These are phyloP conservation scores for Botryotinia globosa DNA, from an alignment of 2,329 filamentous ascomycete genomes.

Conservation along the genomic window DNA sequence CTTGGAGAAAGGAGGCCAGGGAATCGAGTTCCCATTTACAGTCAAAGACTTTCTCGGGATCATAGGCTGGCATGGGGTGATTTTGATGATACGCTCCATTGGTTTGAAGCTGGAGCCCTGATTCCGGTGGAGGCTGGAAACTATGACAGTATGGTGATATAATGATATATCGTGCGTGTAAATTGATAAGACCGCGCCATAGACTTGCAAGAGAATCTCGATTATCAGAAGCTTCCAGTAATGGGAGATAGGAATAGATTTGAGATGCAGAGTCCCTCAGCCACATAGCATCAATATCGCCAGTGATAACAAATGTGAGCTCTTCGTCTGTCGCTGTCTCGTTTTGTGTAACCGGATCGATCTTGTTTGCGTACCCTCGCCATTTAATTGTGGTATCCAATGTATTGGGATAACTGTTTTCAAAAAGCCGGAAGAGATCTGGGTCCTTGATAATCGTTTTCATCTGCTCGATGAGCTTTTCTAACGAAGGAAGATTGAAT, in stretches of 20 bases:
- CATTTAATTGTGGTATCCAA: slow-evolving; percentile 70
- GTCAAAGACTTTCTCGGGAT: slow-evolving; percentile 73
- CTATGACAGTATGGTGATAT: slow-evolving; percentile 83
- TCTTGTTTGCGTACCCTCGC: slow-evolving; percentile 57
- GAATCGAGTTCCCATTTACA: slow-evolving; percentile 97
- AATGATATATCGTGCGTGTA: slow-evolving; percentile 65
- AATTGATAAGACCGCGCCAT: slow-evolving; percentile 68
- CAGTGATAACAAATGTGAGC: slow-evolving; percentile 57
- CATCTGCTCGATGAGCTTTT: slow-evolving; percentile 70
- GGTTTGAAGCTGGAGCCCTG: slow-evolving; percentile 55
- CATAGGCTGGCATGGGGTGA: slow-evolving; percentile 66
- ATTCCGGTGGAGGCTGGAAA: slow-evolving; percentile 81
- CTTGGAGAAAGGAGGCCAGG: slow-evolving; percentile 77
- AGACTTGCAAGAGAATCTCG: slow-evolving; percentile 61
- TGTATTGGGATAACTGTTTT: slow-evolving; percentile 73
- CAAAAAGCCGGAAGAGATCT: slow-evolving; percentile 67
- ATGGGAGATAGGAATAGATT: slow-evolving; percentile 64
- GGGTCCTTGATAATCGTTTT: slow-evolving; percentile 69
- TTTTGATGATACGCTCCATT: slow-evolving; percentile 61
- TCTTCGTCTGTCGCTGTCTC: slow-evolving; percentile 52
- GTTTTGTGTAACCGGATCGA: slow-evolving; percentile 33
- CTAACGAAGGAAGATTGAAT: slow-evolving; percentile 72
- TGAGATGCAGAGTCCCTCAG: slow-evolving; percentile 80
- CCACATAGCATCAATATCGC: slow-evolving; percentile 79
- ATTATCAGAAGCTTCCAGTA: slow-evolving; percentile 55